These are phyloP conservation scores for Aureobasidium sp. DNA, from an alignment of 2,329 filamentous ascomycete genomes.

Conservation along the genomic window DNA sequence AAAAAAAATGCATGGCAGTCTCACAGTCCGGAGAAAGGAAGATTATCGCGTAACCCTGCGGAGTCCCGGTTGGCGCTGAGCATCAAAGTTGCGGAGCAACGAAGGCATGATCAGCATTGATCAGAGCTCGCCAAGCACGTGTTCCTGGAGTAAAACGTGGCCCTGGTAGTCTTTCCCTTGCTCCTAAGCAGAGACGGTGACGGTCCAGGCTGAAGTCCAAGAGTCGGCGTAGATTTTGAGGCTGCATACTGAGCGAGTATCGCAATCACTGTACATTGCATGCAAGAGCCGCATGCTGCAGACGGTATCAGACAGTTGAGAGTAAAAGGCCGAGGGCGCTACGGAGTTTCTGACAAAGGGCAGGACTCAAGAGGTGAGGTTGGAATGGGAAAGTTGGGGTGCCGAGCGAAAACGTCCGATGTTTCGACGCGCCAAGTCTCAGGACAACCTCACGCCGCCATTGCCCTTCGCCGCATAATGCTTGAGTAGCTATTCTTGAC, in stretches of 20 bases:
- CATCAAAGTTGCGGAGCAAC: not conserved
- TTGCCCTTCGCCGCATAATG: not conserved
- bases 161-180: not conserved
- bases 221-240: not conserved
- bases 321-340: constrained; percentile 8
- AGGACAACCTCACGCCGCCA: not conserved
- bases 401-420: constrained; percentile 11
- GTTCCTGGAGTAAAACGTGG: not conserved
- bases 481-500: not conserved
- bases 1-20: not conserved
- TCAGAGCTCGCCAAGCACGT: constrained; percentile 1
- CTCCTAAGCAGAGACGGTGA: not conserved
- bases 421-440: constrained; percentile 8
- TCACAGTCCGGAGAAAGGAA: not conserved
- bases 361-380: constrained; percentile 12
- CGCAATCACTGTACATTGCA: not conserved
- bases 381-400: constrained; percentile 1
- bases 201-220: not conserved
- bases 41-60: not conserved
- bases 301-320: not conserved
- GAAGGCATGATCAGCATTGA: not conserved
- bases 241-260: not conserved
- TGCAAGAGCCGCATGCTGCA: constrained; percentile 14
- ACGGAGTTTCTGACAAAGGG: constrained; percentile 7
- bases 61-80: not conserved